Conservation (phyloP, 2,329 filamentous ascomycete genomes). For the Cladosporium velox region DNA sequence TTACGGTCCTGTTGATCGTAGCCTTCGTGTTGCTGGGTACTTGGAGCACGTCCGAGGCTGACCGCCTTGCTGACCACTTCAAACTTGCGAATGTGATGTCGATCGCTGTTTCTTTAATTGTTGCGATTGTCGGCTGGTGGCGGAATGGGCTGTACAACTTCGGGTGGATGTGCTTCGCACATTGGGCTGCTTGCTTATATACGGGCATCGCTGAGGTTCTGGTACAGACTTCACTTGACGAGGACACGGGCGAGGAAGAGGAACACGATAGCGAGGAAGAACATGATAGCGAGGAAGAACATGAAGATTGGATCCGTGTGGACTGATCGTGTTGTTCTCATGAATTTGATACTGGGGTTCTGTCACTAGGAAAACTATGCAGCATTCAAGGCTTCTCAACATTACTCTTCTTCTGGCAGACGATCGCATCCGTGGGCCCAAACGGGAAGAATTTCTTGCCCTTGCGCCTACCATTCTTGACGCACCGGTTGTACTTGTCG, state of each 20-base stretch:
- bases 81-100: neutral
- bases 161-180: neutral
- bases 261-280: neutral
- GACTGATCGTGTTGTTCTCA: neutral
- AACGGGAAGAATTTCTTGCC: neutral
- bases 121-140: neutral
- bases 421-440: neutral
- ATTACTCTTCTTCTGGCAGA: slow-evolving; percentile 2
- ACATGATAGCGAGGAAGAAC: too few relatives aligned
- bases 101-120: neutral
- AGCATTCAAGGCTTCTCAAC: neutral
- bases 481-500: neutral
- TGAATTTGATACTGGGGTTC: neutral
- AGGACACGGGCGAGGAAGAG: too few relatives aligned
- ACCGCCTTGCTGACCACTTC: neutral
- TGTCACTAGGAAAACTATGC: too few relatives aligned
- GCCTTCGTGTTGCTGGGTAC: neutral
- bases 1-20: neutral
- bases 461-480: neutral
- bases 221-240: neutral
- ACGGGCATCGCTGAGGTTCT: neutral
- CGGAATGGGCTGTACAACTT: too few relatives aligned
- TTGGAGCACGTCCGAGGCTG: neutral
- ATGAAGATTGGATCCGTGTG: neutral
- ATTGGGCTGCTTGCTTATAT: neutral